Base-by-base conservation (phyloP, 2,329 filamentous ascomycete genomes). In the Sporothrix protearum region DNA sequence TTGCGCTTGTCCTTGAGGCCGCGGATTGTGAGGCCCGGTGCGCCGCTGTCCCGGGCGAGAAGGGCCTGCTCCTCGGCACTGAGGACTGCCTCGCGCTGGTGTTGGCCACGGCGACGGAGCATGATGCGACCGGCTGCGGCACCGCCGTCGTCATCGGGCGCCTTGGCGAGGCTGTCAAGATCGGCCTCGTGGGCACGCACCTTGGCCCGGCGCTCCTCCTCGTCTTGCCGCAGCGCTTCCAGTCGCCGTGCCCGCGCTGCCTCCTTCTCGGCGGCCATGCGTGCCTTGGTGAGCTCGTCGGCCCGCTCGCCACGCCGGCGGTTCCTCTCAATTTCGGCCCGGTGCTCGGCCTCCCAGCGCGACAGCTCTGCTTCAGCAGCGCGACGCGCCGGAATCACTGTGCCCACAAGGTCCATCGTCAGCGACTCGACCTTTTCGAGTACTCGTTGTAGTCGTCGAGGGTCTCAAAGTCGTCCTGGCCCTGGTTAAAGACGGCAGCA, bases 391-490 rank as follows among this genome's bases (percentile, higher is more conserved):
- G 90, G 85, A 89, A 57, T 89, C 75, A 89, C 51, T 3, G 66
- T 22, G 19, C 49, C 51, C 86, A 97, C 91, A 10, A 99, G 85
- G 78, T 97, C 95, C 82, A 94, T 94, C 1, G 94, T 94, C 73
- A 97, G 87, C 75, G 91, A 89, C 83, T 99, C 96, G 51, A 97
- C 93, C 78, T 92, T 90, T 81, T 98, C 93, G 14, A 99, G 82
- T 98, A 97, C 80, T 97, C 91, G 82, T 99, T 97, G 84, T 91
- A 99, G 78, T 90, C 91, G 57, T 88, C 83, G 73, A 97, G 85
- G 1, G 88, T 89, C 80, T 96, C 92, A 77, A 99, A 99, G 80
- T 99, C 96, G 74, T 96, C 92, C 82, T 97, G 91, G 22, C 88
- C 85, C 77, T 93, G 91, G 82, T 98, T 97, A 81, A 98, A 95